Evolutionary conservation across 192 early-diverging fungal species (phyloP).

Genomic region (Spizellomyces sp.): DNA sequence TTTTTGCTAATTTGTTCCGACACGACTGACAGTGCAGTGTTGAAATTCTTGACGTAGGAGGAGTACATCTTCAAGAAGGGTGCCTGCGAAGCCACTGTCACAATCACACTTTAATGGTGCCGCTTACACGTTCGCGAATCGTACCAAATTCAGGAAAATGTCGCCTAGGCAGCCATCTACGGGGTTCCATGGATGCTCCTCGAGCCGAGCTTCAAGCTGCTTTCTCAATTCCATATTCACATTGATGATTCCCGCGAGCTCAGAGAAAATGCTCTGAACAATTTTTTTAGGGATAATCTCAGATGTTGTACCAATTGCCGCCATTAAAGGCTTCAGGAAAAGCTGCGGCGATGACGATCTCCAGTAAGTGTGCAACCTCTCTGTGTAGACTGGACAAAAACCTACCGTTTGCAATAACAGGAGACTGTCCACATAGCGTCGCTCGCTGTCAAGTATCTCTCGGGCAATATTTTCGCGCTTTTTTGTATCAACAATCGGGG

Average conservation of each 20-base stretch:
- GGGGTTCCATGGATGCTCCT: constrained; percentile 3
- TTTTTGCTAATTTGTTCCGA: constrained; percentile 3
- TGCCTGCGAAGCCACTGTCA: background rate
- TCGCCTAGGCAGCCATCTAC: constrained; percentile 28
- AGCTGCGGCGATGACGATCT: constrained; percentile 1
- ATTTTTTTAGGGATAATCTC: constrained; percentile 35
- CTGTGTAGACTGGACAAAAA: too few relatives aligned
- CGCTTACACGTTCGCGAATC: constrained; percentile 3
- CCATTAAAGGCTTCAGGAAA: constrained; percentile 33
- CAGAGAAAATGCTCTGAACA: constrained; percentile 30
- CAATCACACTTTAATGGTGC: too few relatives aligned
- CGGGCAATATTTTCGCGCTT: constrained; percentile 15
- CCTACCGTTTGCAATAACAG: constrained; percentile 4
- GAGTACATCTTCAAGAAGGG: constrained; percentile 40
- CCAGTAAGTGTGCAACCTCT: too few relatives aligned
- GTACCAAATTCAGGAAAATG: constrained; percentile 34
- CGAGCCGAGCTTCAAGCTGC: constrained; percentile 31
- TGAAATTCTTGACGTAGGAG: constrained; percentile 39
- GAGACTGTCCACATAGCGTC: constrained; percentile 30
- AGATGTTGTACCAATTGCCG: constrained; percentile 8
- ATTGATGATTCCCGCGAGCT: constrained; percentile 30
- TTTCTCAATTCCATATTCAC: constrained; percentile 31
- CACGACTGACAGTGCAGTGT: constrained; percentile 33
- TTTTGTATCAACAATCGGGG: background rate
- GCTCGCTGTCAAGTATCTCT: constrained; percentile 32